phyloP scores from a whole-genome alignment of 1,139 yeast species.

The Scheffersomyces cryptocercus region DNA sequence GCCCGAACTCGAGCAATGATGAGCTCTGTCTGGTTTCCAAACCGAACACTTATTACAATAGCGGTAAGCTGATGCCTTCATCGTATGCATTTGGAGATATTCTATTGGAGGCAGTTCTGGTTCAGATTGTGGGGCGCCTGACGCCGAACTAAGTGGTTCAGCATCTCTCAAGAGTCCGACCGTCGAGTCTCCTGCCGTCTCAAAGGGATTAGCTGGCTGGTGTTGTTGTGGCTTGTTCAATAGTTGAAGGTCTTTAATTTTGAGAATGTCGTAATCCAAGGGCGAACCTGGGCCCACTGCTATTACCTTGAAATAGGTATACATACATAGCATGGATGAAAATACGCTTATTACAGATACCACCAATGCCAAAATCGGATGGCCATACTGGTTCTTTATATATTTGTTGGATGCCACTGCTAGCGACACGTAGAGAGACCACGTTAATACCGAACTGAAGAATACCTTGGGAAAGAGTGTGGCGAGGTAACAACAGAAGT shows the following conservation, averaged over 20 bases:
- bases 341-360: conserved; percentile 16
- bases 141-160: conserved; percentile 3
- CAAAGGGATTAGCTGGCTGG: background rate
- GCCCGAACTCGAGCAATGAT: conserved; percentile 79
- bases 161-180: background rate
- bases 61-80: conserved; percentile 35
- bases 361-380: conserved; percentile 11
- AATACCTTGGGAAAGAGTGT: conserved; percentile 60
- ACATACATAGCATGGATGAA: conserved; percentile 26
- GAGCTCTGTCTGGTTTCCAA: conserved; percentile 95
- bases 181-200: background rate
- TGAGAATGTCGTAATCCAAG: conserved; percentile 44
- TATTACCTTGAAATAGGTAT: conserved; percentile 58
- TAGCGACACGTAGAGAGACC: conserved; percentile 56
- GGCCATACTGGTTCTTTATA: conserved; percentile 14
- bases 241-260: conserved; percentile 9
- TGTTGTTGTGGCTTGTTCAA: conserved; percentile 5
- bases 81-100: conserved; percentile 31
- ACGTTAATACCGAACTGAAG: conserved; percentile 51
- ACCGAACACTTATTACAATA: conserved; percentile 72
- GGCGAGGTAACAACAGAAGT: conserved; percentile 49
- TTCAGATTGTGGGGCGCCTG: conserved; percentile 8
- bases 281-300: conserved; percentile 68
- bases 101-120: conserved; percentile 33
- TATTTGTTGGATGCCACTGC: conserved; percentile 17